These are phyloP conservation scores for Pyrenula aspistea DNA, from an alignment of 495 filamentous ascomycete genomes.

Conservation along the genomic window DNA sequence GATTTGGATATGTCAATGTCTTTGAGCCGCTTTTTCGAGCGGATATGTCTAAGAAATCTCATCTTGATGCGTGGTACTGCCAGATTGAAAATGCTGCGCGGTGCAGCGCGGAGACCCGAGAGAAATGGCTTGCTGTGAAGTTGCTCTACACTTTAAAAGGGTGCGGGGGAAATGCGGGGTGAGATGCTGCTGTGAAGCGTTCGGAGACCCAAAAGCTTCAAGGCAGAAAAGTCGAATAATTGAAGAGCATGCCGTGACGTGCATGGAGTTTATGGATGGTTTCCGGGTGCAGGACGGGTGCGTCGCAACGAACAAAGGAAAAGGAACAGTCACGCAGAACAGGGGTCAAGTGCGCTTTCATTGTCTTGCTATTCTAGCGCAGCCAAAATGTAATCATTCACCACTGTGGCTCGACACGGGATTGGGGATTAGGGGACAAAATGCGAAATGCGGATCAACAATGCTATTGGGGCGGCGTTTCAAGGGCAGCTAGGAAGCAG, in stretches of 20 bases:
- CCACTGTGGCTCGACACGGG: too few relatives aligned
- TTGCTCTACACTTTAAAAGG: too few relatives aligned
- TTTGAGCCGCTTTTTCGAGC: conserved; percentile 23
- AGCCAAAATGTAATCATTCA: too few relatives aligned
- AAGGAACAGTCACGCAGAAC: too few relatives aligned
- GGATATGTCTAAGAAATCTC: conserved; percentile 33
- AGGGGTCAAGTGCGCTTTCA: too few relatives aligned
- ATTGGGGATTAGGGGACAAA: too few relatives aligned
- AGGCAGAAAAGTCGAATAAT: neutral
- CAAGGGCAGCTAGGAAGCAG: too few relatives aligned
- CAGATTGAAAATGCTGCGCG: neutral
- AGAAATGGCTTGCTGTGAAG: too few relatives aligned
- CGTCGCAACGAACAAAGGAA: neutral
- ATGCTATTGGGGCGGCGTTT: too few relatives aligned
- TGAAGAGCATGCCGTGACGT: neutral
- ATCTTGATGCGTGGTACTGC: conserved; percentile 9
- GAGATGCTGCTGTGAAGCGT: neutral
- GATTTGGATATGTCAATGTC: conserved; percentile 6
- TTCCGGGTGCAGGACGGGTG: neutral
- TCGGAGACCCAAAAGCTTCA: neutral
- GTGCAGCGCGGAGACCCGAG: neutral
- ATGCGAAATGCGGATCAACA: too few relatives aligned
- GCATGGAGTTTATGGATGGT: neutral
- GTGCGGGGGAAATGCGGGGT: neutral
- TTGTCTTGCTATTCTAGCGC: too few relatives aligned